Percentiles rank a stretch among this genome's conserved stretches.
phyloP scores from a whole-genome alignment of 805 yeast species.

The Aciculoconidium aculeatum region DNA sequence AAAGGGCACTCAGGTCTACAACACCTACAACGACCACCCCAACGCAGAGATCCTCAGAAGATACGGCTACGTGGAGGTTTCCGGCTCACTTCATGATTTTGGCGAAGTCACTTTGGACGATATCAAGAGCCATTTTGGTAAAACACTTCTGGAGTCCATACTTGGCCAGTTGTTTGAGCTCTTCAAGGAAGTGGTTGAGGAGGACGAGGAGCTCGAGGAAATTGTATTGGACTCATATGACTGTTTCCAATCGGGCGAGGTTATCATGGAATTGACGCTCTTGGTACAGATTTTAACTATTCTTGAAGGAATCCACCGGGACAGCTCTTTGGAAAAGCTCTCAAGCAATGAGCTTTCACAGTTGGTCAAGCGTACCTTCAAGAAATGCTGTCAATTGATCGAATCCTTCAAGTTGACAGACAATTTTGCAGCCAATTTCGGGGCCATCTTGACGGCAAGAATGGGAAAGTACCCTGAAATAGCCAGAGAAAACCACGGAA shows the following conservation, averaged over 20 bases:
- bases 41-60: slow-evolving; percentile 86
- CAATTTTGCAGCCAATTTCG: slow-evolving; percentile 23
- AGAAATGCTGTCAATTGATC: slow-evolving; percentile 57
- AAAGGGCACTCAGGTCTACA: slow-evolving; percentile 71
- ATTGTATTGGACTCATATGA: slow-evolving; percentile 54
- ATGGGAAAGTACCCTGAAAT: slow-evolving; percentile 44
- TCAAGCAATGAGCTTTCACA: slow-evolving; percentile 17
- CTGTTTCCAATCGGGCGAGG: slow-evolving; percentile 50
- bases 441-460: slow-evolving; percentile 28
- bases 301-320: slow-evolving; percentile 19
- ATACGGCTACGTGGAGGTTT: slow-evolving; percentile 82
- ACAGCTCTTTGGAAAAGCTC: slow-evolving; percentile 15
- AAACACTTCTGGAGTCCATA: slow-evolving; percentile 16
- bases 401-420: slow-evolving; percentile 47
- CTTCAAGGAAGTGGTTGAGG: slow-evolving; percentile 26
- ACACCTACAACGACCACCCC: slow-evolving; percentile 87
- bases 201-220: slow-evolving; percentile 37
- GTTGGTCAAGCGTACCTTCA: slow-evolving; percentile 45
- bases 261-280: slow-evolving; percentile 52
- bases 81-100: slow-evolving; percentile 70
- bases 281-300: slow-evolving; percentile 48
- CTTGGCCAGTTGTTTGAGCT: slow-evolving; percentile 31
- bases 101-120: slow-evolving; percentile 59
- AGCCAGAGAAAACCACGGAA: slow-evolving; percentile 17
- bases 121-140: slow-evolving; percentile 33